phyloP scores from a whole-genome alignment of 257 asterid species.

The Lycium barbarum region DNA sequence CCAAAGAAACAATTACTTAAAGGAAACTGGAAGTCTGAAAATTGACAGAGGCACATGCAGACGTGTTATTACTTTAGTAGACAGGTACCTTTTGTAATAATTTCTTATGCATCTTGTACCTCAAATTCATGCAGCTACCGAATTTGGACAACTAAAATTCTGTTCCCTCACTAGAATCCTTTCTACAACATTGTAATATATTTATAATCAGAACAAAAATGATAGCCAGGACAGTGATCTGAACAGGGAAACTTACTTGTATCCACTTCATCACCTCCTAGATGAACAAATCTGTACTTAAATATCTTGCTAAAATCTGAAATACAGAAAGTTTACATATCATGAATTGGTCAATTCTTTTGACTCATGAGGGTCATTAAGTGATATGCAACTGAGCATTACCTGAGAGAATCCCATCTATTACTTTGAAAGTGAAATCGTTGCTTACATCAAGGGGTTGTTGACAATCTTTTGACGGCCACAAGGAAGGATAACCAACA shows the following conservation, averaged over 20 bases:
- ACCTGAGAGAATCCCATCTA: slow-evolving; percentile 93
- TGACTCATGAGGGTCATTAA: slow-evolving; percentile 7
- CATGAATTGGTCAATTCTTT: background rate
- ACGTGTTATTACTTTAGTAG: background rate
- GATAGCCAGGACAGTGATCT: background rate
- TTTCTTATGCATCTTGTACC: background rate
- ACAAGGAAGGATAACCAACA: slow-evolving; percentile 77
- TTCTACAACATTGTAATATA: background rate
- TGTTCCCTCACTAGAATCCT: background rate
- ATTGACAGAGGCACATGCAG: background rate
- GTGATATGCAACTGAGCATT: slow-evolving; percentile 4
- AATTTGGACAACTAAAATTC: background rate
- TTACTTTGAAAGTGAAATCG: slow-evolving; percentile 81
- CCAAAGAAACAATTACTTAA: background rate
- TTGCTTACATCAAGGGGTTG: slow-evolving; percentile 94
- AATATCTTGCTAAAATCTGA: slow-evolving; percentile 94
- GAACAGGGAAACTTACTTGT: slow-evolving; percentile 59
- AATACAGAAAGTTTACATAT: slow-evolving; percentile 18
- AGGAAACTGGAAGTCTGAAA: background rate
- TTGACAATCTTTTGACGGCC: slow-evolving; percentile 78
- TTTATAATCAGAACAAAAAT: slow-evolving; percentile 2
- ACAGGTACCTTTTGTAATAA: background rate
- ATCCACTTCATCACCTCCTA: slow-evolving; percentile 96
- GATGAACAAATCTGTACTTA: slow-evolving; percentile 86
- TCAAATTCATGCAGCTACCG: background rate